A percentile compares a stretch with the other conserved stretches of the same genome.
Evolutionary conservation across 2,329 filamentous ascomycete genomes (phyloP).

Genomic region (Talaromyces atroroseus): DNA sequence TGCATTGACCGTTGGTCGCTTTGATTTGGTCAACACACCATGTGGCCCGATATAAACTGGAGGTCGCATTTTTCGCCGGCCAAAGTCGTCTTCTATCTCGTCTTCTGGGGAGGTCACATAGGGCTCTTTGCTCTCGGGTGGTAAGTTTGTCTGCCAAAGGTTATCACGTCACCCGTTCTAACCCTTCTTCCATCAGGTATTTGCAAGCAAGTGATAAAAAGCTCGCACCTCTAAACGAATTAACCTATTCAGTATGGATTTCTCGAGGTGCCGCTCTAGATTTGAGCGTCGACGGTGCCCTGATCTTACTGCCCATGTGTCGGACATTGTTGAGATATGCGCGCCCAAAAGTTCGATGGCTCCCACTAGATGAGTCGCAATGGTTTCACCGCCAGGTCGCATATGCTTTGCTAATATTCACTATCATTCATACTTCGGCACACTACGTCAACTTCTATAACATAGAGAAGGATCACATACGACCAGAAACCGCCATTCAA

Average conservation of each 20-base stretch:
- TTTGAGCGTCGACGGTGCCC: constrained; percentile 73
- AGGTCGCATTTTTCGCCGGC: constrained; percentile 59
- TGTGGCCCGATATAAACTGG: constrained; percentile 40
- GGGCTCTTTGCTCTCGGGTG: constrained; percentile 79
- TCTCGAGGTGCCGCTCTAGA: constrained; percentile 88
- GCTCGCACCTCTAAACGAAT: constrained; percentile 70
- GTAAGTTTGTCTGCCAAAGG: constrained; percentile 48
- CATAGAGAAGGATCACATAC: constrained; percentile 77
- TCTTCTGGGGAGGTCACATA: constrained; percentile 77
- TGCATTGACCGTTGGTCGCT: constrained; percentile 19
- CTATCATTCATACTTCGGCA: constrained; percentile 65
- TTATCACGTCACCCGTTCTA: not conserved
- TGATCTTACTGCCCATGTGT: constrained; percentile 93
- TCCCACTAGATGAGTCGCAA: constrained; percentile 92
- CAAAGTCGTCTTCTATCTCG: constrained; percentile 72
- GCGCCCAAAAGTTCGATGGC: constrained; percentile 77
- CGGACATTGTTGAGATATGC: constrained; percentile 79
- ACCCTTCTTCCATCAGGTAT: constrained; percentile 53
- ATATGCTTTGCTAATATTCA: constrained; percentile 81
- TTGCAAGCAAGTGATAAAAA: constrained; percentile 66
- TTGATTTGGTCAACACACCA: not conserved
- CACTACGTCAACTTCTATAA: constrained; percentile 99
- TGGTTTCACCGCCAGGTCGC: constrained; percentile 97
- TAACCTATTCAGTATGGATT: constrained; percentile 89
- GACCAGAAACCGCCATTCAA: constrained; percentile 72